Evolutionary conservation across 2,329 filamentous ascomycete species (phyloP).

Genomic region (Fusarium incarnatum): DNA sequence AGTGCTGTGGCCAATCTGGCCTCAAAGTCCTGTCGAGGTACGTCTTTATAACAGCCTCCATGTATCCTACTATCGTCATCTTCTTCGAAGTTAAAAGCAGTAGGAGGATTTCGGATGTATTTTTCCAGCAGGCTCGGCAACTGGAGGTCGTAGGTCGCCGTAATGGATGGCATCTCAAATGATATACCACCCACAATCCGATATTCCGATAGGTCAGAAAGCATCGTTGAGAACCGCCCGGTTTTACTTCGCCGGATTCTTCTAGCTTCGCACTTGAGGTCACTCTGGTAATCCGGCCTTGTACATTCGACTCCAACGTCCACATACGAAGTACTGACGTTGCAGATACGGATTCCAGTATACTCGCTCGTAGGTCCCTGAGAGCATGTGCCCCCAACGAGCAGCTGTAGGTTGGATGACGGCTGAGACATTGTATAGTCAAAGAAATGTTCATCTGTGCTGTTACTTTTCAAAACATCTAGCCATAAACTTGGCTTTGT

Average conservation of each 20-base stretch:
- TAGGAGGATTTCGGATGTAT: not conserved
- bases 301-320: not conserved
- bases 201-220: not conserved
- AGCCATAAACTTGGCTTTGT: not conserved
- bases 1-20: not conserved
- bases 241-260: not conserved
- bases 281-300: not conserved
- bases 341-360: not conserved
- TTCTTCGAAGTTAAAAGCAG: too few species aligned
- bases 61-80: too few species aligned
- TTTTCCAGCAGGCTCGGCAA: not conserved
- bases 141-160: not conserved
- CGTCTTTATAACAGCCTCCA: not conserved
- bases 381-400: not conserved
- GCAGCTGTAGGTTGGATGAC: too few species aligned
- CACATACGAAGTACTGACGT: constrained; percentile 1
- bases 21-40: not conserved
- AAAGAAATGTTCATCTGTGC: not conserved
- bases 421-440: too few species aligned
- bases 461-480: not conserved
- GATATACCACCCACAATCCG: too few species aligned
- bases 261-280: not conserved
- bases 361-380: not conserved
- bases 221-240: not conserved
- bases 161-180: not conserved